phyloP scores from a whole-genome alignment of 345 rosid species.

The Anacardium occidentale region DNA sequence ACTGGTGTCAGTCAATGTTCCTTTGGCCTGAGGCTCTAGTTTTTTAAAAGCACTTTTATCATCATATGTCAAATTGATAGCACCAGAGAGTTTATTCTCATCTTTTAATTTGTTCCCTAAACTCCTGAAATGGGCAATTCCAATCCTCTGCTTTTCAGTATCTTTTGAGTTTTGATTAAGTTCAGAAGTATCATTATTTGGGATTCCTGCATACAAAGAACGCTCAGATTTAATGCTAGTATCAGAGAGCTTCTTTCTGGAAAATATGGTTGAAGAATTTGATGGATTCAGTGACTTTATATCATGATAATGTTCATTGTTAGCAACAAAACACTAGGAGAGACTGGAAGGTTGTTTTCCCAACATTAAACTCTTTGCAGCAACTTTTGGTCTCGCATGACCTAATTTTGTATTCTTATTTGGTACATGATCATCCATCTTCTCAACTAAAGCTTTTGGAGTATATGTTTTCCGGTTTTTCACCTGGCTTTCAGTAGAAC shows the following conservation, averaged over 20 bases:
- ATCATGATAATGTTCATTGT: slow-evolving; percentile 16
- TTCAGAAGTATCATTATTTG: slow-evolving; percentile 25
- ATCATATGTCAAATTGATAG: slow-evolving; percentile 16
- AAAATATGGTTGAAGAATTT: slow-evolving; percentile 23
- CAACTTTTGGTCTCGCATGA: slow-evolving; percentile 23
- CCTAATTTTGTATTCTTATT: slow-evolving; percentile 32
- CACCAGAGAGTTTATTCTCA: slow-evolving; percentile 17
- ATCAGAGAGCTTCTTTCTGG: slow-evolving; percentile 23
- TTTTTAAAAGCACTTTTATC: slow-evolving; percentile 22
- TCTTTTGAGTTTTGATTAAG: slow-evolving; percentile 16
- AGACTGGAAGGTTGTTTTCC: slow-evolving; percentile 22
- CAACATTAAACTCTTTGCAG: slow-evolving; percentile 11
- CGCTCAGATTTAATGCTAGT: slow-evolving; percentile 17
- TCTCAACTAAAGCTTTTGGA: slow-evolving; percentile 22
- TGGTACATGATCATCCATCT: slow-evolving; percentile 15
- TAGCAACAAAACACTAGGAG: slow-evolving; percentile 18
- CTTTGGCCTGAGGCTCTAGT: slow-evolving; percentile 15
- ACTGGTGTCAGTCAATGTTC: background rate
- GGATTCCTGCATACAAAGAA: slow-evolving; percentile 19
- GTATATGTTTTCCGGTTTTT: slow-evolving; percentile 30
- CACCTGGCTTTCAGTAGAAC: slow-evolving; percentile 20
- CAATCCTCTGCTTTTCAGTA: slow-evolving; percentile 20
- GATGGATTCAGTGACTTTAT: slow-evolving; percentile 22
- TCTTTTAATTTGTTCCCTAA: slow-evolving; percentile 16
- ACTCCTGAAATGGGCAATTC: slow-evolving; percentile 20